Evolutionary conservation across 2,329 filamentous ascomycete species (phyloP).

Genomic region (Alternaria viburni): DNA sequence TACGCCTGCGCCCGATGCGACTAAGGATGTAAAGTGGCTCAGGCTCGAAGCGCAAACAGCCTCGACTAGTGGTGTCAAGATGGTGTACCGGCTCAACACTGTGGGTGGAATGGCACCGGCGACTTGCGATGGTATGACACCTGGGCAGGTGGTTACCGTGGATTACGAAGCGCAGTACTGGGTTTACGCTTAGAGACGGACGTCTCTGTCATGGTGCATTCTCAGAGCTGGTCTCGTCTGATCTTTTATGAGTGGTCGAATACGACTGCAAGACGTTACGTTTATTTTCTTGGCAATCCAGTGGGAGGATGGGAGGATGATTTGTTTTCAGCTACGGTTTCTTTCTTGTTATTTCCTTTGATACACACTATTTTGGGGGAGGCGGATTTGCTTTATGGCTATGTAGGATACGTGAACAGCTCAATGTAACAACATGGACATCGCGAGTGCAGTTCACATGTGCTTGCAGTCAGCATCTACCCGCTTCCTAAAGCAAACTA

Average conservation of each 20-base stretch:
- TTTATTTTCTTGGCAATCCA: neutral
- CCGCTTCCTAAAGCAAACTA: fast-evolving
- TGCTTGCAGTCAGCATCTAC: neutral
- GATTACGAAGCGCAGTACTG: slow-evolving; percentile 84
- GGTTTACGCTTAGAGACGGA: slow-evolving; percentile 54
- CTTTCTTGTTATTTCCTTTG: neutral
- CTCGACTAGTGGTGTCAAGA: slow-evolving; percentile 59
- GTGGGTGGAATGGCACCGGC: slow-evolving; percentile 77
- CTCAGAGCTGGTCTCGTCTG: neutral
- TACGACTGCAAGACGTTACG: neutral
- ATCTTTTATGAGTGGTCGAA: neutral
- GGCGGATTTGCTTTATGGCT: neutral
- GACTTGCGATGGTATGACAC: slow-evolving; percentile 64
- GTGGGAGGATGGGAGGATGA: no score
- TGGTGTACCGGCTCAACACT: slow-evolving; percentile 84
- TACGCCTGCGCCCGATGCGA: slow-evolving; percentile 67
- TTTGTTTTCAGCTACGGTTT: neutral
- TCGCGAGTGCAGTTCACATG: neutral
- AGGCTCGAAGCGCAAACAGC: slow-evolving; percentile 63
- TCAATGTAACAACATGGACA: neutral
- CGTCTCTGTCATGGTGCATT: neutral
- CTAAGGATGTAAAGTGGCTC: slow-evolving; percentile 75
- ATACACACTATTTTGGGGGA: neutral
- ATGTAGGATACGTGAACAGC: neutral
- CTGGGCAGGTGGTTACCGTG: slow-evolving; percentile 66